Base-by-base conservation (phyloP, 164 flowering plant genomes). In the Aristolochia contorta region DNA sequence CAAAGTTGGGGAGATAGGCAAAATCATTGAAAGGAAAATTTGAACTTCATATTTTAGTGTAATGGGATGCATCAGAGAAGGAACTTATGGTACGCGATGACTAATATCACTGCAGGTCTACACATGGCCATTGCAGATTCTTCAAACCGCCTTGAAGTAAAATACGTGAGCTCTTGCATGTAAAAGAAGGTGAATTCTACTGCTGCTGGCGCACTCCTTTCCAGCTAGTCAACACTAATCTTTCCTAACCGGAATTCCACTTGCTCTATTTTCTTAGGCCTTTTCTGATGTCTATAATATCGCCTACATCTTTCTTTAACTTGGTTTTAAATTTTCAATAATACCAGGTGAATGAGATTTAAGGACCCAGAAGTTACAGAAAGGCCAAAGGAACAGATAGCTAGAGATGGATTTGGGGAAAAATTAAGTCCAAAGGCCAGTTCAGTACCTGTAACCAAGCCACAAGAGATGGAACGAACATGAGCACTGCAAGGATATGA, bases 371-470 rank as follows among this genome's bases (percentile, higher is more conserved):
- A 20, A 49, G 10, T 15, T 49, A 18, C 16, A 49, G 22, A 49
- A 21, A 49, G 22, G 12, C 19, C 22, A 49, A 18, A 18, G 22
- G 12, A 49, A 6, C 53, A 12, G 16, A 47, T 15, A 47, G 51
- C 14, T 20, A 20, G 10, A 52, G 19, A 52, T 8, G 24, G 30
- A 10, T 18, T 9, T 16, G 27, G 27, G 16, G 23, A 9, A 53
- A 53, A 53, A 5, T n/a, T 2, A 22, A 22, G 14, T 21, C 15
- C 23, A n/a, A 56, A 27, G 32, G 14, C 19, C 8, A 56, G 47
- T 45, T 49, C 22, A 54, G 55, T 83, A 88, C 96, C 97, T 89
- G 93, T 62, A 80, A 67, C 95, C 97, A 94, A 63, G 97, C 89
- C 21, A 75, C 78, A 48, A 89, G 74, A 45, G 99, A 91, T 2